phyloP scores from a whole-genome alignment of 2,329 filamentous ascomycete genomes.

The Zymoseptoria pseudotritici region DNA sequence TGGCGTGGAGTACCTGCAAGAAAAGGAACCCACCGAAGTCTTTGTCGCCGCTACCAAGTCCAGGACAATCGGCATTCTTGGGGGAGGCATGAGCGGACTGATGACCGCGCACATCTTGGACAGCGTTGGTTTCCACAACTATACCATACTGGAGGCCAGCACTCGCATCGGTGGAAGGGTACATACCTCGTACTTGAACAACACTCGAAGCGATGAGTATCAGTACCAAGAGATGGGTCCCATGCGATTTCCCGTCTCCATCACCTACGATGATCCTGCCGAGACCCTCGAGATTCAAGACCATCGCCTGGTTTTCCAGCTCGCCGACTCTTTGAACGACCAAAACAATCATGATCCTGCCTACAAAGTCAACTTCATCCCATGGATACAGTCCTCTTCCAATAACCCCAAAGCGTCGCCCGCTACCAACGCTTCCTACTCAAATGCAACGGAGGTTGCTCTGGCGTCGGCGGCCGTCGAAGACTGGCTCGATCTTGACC shows the following conservation, averaged over 20 bases:
- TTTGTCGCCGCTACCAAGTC: slow-evolving; percentile 49
- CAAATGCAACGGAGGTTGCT: slow-evolving; percentile 30
- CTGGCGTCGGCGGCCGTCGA: slow-evolving; percentile 36
- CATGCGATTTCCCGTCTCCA: slow-evolving; percentile 55
- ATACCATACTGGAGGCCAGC: slow-evolving; percentile 55
- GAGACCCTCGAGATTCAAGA: slow-evolving; percentile 54
- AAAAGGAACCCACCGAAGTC: slow-evolving; percentile 46
- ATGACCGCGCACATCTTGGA: slow-evolving; percentile 48
- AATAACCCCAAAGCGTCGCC: slow-evolving; percentile 49
- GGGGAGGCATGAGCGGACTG: slow-evolving; percentile 58
- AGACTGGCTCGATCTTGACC: slow-evolving; percentile 29
- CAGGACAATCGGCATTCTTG: slow-evolving; percentile 56
- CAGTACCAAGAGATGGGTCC: slow-evolving; percentile 62
- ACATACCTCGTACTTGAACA: slow-evolving; percentile 55
- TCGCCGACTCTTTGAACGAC: slow-evolving; percentile 52
- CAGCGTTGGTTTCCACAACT: slow-evolving; percentile 51
- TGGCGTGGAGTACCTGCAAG: slow-evolving; percentile 52
- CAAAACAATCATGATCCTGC: slow-evolving; percentile 47
- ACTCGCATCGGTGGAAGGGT: slow-evolving; percentile 57
- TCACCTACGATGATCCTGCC: slow-evolving; percentile 45
- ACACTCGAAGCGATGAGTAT: slow-evolving; percentile 52
- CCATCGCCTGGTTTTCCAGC: slow-evolving; percentile 57
- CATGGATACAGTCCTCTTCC: slow-evolving; percentile 50
- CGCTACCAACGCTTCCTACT: slow-evolving; percentile 31
- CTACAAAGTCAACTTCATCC: slow-evolving; percentile 53